phyloP scores from a whole-genome alignment of 257 asterid genomes.

The Penstemon davidsonii region DNA sequence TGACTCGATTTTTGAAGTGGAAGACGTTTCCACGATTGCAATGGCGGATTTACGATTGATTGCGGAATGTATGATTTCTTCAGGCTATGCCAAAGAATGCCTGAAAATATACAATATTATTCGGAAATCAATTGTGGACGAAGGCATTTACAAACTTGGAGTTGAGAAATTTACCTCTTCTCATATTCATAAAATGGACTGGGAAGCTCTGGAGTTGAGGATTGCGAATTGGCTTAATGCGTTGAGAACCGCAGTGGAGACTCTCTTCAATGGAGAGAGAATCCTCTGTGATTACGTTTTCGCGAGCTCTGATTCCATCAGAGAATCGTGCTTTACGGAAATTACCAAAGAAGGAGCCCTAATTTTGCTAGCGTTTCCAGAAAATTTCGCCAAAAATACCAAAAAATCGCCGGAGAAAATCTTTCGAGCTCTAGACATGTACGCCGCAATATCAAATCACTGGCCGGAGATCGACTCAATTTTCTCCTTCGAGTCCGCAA shows the following conservation, averaged over 20 bases:
- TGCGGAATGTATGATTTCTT: slow-evolving; percentile 78
- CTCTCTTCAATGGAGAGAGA: slow-evolving; percentile 68
- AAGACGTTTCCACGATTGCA: slow-evolving; percentile 47
- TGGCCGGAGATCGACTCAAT: slow-evolving; percentile 77
- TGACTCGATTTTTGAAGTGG: slow-evolving; percentile 48
- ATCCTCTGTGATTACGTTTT: slow-evolving; percentile 75
- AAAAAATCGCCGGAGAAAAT: slow-evolving; percentile 56
- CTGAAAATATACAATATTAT: slow-evolving; percentile 59
- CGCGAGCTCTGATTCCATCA: slow-evolving; percentile 51
- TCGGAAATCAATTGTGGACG: slow-evolving; percentile 84
- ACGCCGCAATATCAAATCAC: slow-evolving; percentile 53
- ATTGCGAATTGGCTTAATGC: slow-evolving; percentile 62
- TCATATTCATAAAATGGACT: slow-evolving; percentile 54
- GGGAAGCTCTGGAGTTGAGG: slow-evolving; percentile 49
- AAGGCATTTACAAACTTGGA: slow-evolving; percentile 68
- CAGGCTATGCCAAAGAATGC: slow-evolving; percentile 77
- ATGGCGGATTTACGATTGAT: slow-evolving; percentile 68
- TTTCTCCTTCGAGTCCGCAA: slow-evolving; percentile 56
- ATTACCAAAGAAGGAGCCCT: slow-evolving; percentile 63
- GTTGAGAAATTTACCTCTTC: slow-evolving; percentile 55
- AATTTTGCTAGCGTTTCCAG: slow-evolving; percentile 67
- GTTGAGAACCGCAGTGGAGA: slow-evolving; percentile 46
- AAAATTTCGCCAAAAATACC: slow-evolving; percentile 48
- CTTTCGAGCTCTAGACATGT: slow-evolving; percentile 76
- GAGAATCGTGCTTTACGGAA: slow-evolving; percentile 66